These are phyloP conservation scores for Bisporella sp. DNA, from an alignment of 2,329 filamentous ascomycete genomes.

Conservation along the genomic window DNA sequence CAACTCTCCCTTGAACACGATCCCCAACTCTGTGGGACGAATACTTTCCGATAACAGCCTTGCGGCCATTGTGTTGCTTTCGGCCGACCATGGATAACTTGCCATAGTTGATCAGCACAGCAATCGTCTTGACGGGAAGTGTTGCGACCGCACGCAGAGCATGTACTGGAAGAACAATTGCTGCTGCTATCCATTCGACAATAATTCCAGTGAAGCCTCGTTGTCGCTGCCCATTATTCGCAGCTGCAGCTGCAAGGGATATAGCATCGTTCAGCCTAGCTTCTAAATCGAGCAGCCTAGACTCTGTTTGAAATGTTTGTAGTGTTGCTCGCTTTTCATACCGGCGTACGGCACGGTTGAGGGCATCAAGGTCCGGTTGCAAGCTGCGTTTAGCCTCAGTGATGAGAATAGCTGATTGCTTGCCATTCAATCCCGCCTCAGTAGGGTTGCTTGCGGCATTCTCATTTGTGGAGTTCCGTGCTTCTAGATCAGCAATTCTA, in stretches of 20 bases:
- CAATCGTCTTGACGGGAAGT: conserved; percentile 20
- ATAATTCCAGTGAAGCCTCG: conserved; percentile 16
- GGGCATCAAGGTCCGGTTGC: conserved; percentile 77
- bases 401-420: conserved; percentile 33
- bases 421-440: conserved; percentile 29
- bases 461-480: conserved; percentile 38
- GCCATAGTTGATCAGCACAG: conserved; percentile 5
- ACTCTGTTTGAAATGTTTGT: conserved; percentile 68
- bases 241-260: conserved; percentile 71
- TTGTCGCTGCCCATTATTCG: conserved; percentile 29
- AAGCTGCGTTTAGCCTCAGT: conserved; percentile 58
- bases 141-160: conserved; percentile 14
- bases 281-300: conserved; percentile 66
- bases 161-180: conserved; percentile 23
- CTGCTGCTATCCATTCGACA: conserved; percentile 22
- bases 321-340: conserved; percentile 86
- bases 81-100: not conserved
- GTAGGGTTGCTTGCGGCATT: conserved; percentile 14
- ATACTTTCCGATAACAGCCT: no score
- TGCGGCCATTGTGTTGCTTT: no score
- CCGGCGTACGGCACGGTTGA: conserved; percentile 80
- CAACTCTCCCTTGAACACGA: not conserved
- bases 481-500: conserved; percentile 65
- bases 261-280: conserved; percentile 68
- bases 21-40: no score